Conservation (phyloP, 2,329 filamentous ascomycete species). For the Drechslera avenae region DNA sequence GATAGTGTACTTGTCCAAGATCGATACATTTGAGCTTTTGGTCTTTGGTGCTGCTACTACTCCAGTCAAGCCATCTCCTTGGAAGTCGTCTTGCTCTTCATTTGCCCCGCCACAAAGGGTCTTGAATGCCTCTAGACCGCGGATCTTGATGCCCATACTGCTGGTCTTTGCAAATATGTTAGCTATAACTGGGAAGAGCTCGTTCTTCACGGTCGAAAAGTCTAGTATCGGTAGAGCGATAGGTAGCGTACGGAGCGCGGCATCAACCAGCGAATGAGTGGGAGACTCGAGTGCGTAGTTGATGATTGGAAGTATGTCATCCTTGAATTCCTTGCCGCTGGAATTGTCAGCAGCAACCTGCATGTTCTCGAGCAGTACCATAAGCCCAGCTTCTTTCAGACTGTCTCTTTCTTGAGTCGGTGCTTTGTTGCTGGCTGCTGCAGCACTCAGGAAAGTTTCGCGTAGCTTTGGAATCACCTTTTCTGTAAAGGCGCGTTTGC, state of each 20-base stretch:
- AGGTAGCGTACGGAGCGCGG: conserved; percentile 77
- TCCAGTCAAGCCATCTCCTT: conserved; percentile 76
- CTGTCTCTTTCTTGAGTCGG: conserved; percentile 73
- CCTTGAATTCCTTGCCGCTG: conserved; percentile 91
- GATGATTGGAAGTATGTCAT: conserved; percentile 88
- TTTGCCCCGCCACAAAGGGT: conserved; percentile 80
- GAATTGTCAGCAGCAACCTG: conserved; percentile 77
- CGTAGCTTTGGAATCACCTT: conserved; percentile 83
- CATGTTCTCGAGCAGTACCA: conserved; percentile 88
- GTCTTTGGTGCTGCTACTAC: conserved; percentile 61
- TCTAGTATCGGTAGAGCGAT: conserved; percentile 86
- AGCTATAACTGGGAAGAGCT: conserved; percentile 91
- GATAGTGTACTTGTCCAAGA: conserved; percentile 96
- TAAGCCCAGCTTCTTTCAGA: conserved; percentile 83
- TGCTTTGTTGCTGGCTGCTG: conserved; percentile 43
- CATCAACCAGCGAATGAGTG: conserved; percentile 87
- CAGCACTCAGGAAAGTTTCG: conserved; percentile 74
- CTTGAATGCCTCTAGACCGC: conserved; percentile 86
- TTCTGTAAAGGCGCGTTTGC: conserved; percentile 79
- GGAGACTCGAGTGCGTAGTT: conserved; percentile 83
- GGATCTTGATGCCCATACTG: conserved; percentile 92
- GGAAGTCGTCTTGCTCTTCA: conserved; percentile 38
- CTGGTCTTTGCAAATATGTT: conserved; percentile 90
- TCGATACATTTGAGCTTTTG: conserved; percentile 71
- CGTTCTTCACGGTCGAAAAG: conserved; percentile 96